Conservation (phyloP, 2,329 filamentous ascomycete species). For the Alternaria metachromatica region DNA sequence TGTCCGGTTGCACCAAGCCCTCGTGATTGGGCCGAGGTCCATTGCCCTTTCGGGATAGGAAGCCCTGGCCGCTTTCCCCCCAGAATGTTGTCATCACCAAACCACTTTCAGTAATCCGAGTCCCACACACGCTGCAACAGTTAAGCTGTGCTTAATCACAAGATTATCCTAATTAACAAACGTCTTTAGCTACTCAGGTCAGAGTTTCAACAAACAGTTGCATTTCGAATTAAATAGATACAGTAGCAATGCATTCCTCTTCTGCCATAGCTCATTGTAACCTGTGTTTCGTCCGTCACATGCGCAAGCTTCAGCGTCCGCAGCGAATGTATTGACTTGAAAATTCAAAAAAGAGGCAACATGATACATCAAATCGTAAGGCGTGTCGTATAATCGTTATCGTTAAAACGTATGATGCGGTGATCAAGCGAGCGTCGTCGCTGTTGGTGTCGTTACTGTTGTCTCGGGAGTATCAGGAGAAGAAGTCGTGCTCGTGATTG, state of each 20-base stretch:
- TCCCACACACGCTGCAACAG: not conserved
- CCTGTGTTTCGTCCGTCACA: not conserved
- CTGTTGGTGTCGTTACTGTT: not conserved
- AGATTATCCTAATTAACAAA: no score
- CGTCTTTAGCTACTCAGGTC: not conserved
- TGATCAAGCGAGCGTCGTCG: not conserved
- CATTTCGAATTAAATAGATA: not conserved
- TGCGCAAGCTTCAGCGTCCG: not conserved
- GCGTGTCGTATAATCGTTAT: not conserved
- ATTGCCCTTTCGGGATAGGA: slow-evolving; percentile 20
- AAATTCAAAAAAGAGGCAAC: not conserved
- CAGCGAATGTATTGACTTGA: not conserved
- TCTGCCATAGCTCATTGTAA: no score
- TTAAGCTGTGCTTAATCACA: not conserved
- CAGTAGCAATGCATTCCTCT: not conserved
- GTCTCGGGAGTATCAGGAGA: not conserved
- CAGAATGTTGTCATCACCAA: not conserved
- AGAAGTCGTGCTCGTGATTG: not conserved
- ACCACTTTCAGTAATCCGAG: not conserved
- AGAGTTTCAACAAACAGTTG: not conserved
- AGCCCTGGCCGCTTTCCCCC: slow-evolving; percentile 7
- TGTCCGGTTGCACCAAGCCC: slow-evolving; percentile 3
- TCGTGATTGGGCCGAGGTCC: slow-evolving; percentile 24
- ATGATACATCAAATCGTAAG: not conserved
- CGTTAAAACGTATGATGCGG: not conserved